Evolutionary conservation across 345 rosid species (phyloP).

Genomic region (Boechera retrofracta): DNA sequence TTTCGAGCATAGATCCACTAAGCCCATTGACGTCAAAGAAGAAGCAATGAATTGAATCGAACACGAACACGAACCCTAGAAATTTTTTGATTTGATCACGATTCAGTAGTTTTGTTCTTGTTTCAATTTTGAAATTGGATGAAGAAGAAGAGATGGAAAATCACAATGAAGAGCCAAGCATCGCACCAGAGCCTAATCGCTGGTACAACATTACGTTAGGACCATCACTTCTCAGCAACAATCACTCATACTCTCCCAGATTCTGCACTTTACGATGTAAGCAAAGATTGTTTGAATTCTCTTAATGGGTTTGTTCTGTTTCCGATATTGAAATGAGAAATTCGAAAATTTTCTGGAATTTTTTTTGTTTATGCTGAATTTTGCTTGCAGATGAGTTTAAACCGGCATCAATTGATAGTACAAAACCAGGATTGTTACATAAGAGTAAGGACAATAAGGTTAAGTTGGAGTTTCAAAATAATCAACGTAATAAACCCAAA

Average conservation of each 20-base stretch:
- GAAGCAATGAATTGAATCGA: neutral
- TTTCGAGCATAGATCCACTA: neutral
- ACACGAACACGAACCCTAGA: slow-evolving; percentile 22
- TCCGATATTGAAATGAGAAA: neutral
- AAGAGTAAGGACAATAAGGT: slow-evolving; percentile 73
- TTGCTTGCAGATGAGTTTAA: slow-evolving; percentile 70
- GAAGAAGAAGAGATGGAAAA: slow-evolving; percentile 20
- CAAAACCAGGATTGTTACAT: slow-evolving; percentile 61
- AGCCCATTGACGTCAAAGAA: neutral
- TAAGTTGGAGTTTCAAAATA: slow-evolving; percentile 75
- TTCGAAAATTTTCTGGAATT: neutral
- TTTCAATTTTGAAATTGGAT: neutral
- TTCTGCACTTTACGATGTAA: slow-evolving; percentile 81
- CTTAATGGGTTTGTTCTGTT: slow-evolving; percentile 25
- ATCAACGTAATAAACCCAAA: slow-evolving; percentile 69
- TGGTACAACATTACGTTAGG: slow-evolving; percentile 78
- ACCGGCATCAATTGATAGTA: slow-evolving; percentile 81
- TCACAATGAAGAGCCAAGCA: slow-evolving; percentile 61
- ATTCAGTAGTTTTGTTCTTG: neutral
- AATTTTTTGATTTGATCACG: neutral
- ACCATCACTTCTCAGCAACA: slow-evolving; percentile 60
- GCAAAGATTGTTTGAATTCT: neutral
- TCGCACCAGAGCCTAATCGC: slow-evolving; percentile 63
- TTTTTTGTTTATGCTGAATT: no score
- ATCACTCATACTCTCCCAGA: slow-evolving; percentile 49